These are phyloP conservation scores for Grifola frondosa DNA, from an alignment of 1,284 basidiomycete species.

Conservation along the genomic window DNA sequence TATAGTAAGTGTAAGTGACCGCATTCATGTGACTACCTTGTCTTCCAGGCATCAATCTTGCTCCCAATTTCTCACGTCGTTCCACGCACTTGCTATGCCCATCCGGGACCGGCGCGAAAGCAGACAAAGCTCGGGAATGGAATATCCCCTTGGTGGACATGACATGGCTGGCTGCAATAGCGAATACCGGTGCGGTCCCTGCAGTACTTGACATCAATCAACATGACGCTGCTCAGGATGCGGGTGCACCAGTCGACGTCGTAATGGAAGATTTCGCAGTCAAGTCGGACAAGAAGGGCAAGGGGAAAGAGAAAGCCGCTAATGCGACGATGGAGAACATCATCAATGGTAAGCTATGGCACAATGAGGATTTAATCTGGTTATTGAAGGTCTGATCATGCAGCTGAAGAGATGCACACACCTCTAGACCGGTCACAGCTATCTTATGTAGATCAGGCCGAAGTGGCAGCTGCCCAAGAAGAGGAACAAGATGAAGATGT, in stretches of 20 bases:
- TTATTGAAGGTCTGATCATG: not conserved
- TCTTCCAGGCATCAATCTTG: constrained; percentile 51
- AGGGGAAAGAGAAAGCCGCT: constrained; percentile 30
- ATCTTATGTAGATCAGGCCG: no score
- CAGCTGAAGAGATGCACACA: no score
- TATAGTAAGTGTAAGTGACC: not conserved
- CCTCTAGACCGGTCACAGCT: no score
- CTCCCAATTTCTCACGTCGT: constrained; percentile 56
- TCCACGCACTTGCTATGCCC: constrained; percentile 77
- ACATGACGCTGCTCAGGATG: constrained; percentile 9
- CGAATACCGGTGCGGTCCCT: constrained; percentile 44
- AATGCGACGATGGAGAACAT: constrained; percentile 35
- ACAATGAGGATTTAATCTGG: no score
- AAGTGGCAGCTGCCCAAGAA: no score
- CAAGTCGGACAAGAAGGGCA: constrained; percentile 21
- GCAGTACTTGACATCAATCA: constrained; percentile 2
- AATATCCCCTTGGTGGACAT: constrained; percentile 58
- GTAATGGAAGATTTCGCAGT: not conserved
- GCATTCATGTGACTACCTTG: constrained; percentile 5
- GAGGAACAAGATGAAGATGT: constrained; percentile 1
- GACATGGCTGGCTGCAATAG: constrained; percentile 61
- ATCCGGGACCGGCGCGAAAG: constrained; percentile 63
- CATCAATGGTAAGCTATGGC: constrained; percentile 33
- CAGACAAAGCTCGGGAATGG: constrained; percentile 74
- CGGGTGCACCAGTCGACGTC: constrained; percentile 11